Evolutionary conservation across 768 basidiomycete genomes (phyloP).

Genomic region (Termitomyces sp.): DNA sequence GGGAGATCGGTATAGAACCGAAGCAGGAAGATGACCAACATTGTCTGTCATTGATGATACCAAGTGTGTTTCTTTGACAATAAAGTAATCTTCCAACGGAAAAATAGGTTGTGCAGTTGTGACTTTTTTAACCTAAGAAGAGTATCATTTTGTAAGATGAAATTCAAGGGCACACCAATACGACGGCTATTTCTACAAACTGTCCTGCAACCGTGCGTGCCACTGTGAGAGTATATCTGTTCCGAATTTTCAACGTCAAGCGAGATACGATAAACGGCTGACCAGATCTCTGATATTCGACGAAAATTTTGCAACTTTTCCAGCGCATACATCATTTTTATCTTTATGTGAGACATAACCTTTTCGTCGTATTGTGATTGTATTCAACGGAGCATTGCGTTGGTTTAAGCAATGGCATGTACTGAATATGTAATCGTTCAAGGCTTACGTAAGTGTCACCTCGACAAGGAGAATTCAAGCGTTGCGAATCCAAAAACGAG

Average conservation of each 20-base stretch:
- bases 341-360: constrained; percentile 37
- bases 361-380: too few species aligned
- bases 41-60: constrained; percentile 34
- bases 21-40: constrained; percentile 39
- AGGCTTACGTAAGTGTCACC: background rate
- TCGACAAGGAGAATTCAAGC: too few species aligned
- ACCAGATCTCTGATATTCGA: constrained; percentile 44
- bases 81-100: constrained; percentile 45
- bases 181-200: constrained; percentile 48
- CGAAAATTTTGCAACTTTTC: constrained; percentile 54
- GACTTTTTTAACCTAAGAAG: too few species aligned
- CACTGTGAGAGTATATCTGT: background rate
- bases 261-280: constrained; percentile 34
- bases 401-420: too few species aligned
- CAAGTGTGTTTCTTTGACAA: constrained; percentile 26
- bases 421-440: too few species aligned
- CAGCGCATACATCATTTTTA: constrained; percentile 41
- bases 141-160: constrained; percentile 35
- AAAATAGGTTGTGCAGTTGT: constrained; percentile 37
- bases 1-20: constrained; percentile 38
- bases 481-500: too few species aligned
- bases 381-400: too few species aligned
- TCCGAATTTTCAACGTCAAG: constrained; percentile 19
- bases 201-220: constrained; percentile 32
- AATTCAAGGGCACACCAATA: constrained; percentile 33